Conservation (phyloP, 495 filamentous ascomycete species). For the Xylaria cubensis region DNA sequence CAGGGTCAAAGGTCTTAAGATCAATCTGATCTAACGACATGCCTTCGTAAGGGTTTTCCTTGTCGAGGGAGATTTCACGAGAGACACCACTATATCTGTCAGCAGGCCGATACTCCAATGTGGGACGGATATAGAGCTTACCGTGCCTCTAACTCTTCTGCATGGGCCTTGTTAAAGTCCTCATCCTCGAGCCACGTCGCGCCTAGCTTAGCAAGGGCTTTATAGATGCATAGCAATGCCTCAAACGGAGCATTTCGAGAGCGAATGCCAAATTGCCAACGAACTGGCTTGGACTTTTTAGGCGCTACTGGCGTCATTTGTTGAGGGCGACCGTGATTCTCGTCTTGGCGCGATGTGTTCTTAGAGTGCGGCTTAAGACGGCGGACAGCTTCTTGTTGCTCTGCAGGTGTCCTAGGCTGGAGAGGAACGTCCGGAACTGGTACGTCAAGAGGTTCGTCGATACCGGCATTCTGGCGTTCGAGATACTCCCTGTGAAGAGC, state of each 20-base stretch:
- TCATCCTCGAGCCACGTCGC: slow-evolving; percentile 79
- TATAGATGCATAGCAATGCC: slow-evolving; percentile 91
- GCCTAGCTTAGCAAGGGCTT: slow-evolving; percentile 83
- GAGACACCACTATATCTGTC: slow-evolving; percentile 10
- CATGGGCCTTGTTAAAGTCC: slow-evolving; percentile 53
- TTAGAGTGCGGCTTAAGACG: slow-evolving; percentile 82
- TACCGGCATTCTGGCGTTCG: slow-evolving; percentile 67
- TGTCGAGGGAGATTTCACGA: background rate
- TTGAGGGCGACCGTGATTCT: slow-evolving; percentile 69
- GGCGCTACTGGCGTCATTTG: slow-evolving; percentile 64
- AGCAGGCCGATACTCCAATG: background rate
- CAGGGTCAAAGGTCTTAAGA: slow-evolving; percentile 43
- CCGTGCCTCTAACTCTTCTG: slow-evolving; percentile 36
- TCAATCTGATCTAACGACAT: slow-evolving; percentile 36
- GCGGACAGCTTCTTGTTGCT: slow-evolving; percentile 76
- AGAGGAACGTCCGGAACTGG: slow-evolving; percentile 57
- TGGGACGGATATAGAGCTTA: slow-evolving; percentile 23
- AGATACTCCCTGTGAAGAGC: slow-evolving; percentile 90
- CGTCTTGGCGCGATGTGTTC: slow-evolving; percentile 62
- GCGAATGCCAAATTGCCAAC: slow-evolving; percentile 98
- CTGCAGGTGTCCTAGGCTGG: slow-evolving; percentile 66
- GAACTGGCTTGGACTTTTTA: slow-evolving; percentile 73
- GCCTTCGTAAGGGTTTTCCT: slow-evolving; percentile 37
- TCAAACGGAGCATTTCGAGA: slow-evolving; percentile 92
- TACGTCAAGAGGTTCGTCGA: slow-evolving; percentile 46